phyloP scores from a whole-genome alignment of 192 early-diverging fungal species.

The Rhizophagus clarus region DNA sequence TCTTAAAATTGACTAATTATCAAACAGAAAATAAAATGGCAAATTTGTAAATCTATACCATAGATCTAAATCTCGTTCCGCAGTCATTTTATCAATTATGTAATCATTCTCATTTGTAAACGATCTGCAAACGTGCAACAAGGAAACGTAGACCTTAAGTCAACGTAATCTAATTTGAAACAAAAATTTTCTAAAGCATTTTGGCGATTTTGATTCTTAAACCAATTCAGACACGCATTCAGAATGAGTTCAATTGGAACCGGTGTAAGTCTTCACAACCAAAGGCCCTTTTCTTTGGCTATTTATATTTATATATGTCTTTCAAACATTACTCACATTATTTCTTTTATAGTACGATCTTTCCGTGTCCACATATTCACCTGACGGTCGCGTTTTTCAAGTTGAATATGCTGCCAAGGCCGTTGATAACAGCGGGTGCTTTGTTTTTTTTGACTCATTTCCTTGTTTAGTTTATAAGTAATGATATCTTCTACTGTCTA shows the following conservation, averaged over 20 bases:
- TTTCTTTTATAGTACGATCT: conserved; percentile 85
- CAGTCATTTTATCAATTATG: too few relatives aligned
- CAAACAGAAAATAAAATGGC: too few relatives aligned
- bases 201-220: too few relatives aligned
- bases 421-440: conserved; percentile 96
- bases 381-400: conserved; percentile 99
- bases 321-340: conserved; percentile 14
- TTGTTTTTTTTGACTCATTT: conserved; percentile 1
- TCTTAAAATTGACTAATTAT: too few relatives aligned
- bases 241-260: conserved; percentile 90
- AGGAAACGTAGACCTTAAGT: too few relatives aligned
- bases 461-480: background rate
- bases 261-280: conserved; percentile 61
- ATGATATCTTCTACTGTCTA: background rate
- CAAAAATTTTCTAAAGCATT: too few relatives aligned
- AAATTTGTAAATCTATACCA: too few relatives aligned
- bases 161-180: too few relatives aligned
- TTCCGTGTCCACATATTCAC: conserved; percentile 97
- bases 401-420: conserved; percentile 98
- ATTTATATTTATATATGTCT: background rate
- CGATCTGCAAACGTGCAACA: too few relatives aligned
- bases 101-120: too few relatives aligned
- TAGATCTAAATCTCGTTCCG: too few relatives aligned
- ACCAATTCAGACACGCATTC: background rate
- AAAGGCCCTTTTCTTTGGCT: background rate